A percentile compares a stretch with the other conserved stretches of the same genome.
Conservation (phyloP, 208 protist genomes). For the Trichomonas gallinae region DNA sequence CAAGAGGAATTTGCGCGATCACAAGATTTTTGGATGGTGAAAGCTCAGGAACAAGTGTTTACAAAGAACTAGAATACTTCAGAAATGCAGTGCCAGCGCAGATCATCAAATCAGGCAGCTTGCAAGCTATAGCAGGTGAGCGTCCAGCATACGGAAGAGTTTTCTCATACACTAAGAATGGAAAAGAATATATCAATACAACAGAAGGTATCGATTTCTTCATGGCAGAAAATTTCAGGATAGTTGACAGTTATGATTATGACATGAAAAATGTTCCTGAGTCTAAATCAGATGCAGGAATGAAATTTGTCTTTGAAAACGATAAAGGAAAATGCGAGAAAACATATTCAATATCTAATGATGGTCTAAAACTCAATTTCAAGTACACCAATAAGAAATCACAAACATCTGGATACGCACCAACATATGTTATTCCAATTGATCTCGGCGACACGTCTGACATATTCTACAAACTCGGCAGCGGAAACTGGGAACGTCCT, state of each 20-base stretch:
- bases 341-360: no score
- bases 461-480: neutral
- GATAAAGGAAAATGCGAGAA: no score
- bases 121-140: neutral
- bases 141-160: neutral
- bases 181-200: neutral
- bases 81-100: neutral
- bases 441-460: neutral
- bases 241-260: neutral
- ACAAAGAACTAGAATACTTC: neutral
- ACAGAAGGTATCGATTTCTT: neutral
- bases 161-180: neutral
- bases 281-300: neutral
- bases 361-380: no score
- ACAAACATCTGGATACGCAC: no score
- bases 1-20: neutral
- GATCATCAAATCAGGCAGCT: neutral
- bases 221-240: neutral
- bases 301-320: no score
- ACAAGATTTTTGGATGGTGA: neutral
- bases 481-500: neutral
- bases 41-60: neutral
- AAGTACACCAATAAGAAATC: neutral
- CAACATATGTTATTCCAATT: neutral
- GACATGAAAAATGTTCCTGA: neutral